Evolutionary conservation across 768 basidiomycete species (phyloP).

Genomic region (Sarcodon sp.): DNA sequence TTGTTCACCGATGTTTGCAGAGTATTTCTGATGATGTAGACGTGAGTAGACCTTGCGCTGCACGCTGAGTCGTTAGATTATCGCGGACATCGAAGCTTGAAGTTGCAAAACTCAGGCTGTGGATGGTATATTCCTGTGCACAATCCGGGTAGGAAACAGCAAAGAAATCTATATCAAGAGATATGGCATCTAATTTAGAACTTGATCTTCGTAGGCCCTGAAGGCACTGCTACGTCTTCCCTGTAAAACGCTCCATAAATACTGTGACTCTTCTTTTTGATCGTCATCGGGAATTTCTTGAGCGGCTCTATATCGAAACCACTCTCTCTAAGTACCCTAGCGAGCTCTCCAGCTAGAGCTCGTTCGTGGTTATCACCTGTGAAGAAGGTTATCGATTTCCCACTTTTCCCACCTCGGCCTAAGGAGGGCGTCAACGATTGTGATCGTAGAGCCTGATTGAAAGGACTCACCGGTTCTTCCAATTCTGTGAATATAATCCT

Average conservation of each 20-base stretch:
- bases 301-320: slow-evolving; percentile 69
- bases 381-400: slow-evolving; percentile 94
- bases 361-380: slow-evolving; percentile 85
- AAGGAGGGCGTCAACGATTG: slow-evolving; percentile 5
- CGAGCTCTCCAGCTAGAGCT: slow-evolving; percentile 84
- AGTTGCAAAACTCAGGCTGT: too few relatives aligned
- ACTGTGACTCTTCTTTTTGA: slow-evolving; percentile 91
- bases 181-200: slow-evolving; percentile 21
- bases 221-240: slow-evolving; percentile 47
- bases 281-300: slow-evolving; percentile 87
- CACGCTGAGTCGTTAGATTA: too few relatives aligned
- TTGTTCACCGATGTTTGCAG: too few relatives aligned
- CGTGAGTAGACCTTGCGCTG: too few relatives aligned
- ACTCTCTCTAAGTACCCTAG: slow-evolving; percentile 79
- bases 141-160: too few relatives aligned
- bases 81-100: too few relatives aligned
- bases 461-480: slow-evolving; percentile 61
- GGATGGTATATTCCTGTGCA: too few relatives aligned
- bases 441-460: neutral
- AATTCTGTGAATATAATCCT: slow-evolving; percentile 86
- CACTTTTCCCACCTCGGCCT: slow-evolving; percentile 84
- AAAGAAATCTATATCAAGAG: too few relatives aligned
- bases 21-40: too few relatives aligned
- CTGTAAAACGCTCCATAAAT: slow-evolving; percentile 83
- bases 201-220: slow-evolving; percentile 66